Evolutionary conservation across 2,329 filamentous ascomycete species (phyloP), one percentile per base, ranked within the genome.

Genomic region (Neonectria ditissima): DNA sequence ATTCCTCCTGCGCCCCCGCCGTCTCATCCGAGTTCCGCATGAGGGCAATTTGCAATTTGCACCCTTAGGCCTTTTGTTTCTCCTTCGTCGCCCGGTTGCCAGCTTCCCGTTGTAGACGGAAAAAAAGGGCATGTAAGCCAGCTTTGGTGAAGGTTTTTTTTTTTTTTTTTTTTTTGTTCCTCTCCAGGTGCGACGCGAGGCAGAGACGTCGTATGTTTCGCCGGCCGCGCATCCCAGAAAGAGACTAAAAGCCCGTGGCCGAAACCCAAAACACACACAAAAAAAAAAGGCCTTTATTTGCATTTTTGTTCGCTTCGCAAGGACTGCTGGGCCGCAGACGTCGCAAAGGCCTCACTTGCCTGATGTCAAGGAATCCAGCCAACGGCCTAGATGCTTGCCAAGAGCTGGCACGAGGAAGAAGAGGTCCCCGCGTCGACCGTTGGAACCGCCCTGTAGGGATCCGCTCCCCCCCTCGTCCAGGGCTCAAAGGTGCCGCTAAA

Each of bases 171-270:
- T n/a, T n/a, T 37, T 14, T 37, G 2, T n/a, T 37, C 34, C 5
- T 37, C 5, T 37, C 14, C 2, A 3, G 34, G 2, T 22, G 20
- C 44, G 13, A 22, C 30, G 39, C n/a, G 24, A 30, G 52, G 22
- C 30, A 48, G 55, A 50, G 37, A 57, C 55, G 43, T 51, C 16
- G 55, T 43, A n/a, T 18, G 55, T 51, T 58, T 58, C 45, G 54
- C 22, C 16, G 14, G 26, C 10, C 14, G 22, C 18, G n/a, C 34
- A 56, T 13, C 9, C 22, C 16, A 34, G 24, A 14, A 20, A 5
- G 28, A 24, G n/a, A n/a, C n/a, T n/a, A n/a, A 28, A 28, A 14
- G 8, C 30, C 18, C 26, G 20, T 10, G 6, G 54, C 34, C 11
- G 37, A 34, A 50, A 30, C 11, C 24, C 22, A 30, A n/a, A n/a